Conservation (phyloP, 805 yeast species). For the Isabelozyma pseudorhagii region DNA sequence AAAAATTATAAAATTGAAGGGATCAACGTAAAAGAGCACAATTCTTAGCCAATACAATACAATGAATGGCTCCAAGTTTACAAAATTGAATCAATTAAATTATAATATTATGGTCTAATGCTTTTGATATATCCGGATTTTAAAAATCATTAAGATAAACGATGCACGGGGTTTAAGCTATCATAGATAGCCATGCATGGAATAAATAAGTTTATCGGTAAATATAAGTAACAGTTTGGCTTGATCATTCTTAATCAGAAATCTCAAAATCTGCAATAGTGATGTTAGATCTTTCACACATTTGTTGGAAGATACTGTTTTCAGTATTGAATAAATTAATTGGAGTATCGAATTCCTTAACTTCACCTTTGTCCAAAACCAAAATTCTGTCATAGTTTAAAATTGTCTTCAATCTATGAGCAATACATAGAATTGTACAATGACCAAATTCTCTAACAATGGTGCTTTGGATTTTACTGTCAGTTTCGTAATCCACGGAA, state of each 20-base stretch:
- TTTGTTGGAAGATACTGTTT: conserved; percentile 58
- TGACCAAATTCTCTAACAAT: conserved; percentile 64
- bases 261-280: conserved; percentile 40
- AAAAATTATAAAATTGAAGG: no score
- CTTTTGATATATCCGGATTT: no score
- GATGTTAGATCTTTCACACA: conserved; percentile 59
- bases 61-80: no score
- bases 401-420: conserved; percentile 79
- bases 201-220: no score
- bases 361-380: conserved; percentile 78
- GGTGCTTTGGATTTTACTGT: conserved; percentile 71
- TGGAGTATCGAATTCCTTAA: conserved; percentile 75
- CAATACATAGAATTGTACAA: conserved; percentile 83
- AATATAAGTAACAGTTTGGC: no score
- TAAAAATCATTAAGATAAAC: neutral
- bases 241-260: neutral
- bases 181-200: neutral
- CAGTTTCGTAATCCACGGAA: conserved; percentile 84
- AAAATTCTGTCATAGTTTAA: conserved; percentile 72
- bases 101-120: no score
- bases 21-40: no score
- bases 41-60: no score
- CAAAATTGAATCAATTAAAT: no score
- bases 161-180: neutral
- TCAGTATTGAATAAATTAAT: conserved; percentile 53